Base-by-base conservation (phyloP, 2,329 filamentous ascomycete genomes). In the Penicillium sp. region DNA sequence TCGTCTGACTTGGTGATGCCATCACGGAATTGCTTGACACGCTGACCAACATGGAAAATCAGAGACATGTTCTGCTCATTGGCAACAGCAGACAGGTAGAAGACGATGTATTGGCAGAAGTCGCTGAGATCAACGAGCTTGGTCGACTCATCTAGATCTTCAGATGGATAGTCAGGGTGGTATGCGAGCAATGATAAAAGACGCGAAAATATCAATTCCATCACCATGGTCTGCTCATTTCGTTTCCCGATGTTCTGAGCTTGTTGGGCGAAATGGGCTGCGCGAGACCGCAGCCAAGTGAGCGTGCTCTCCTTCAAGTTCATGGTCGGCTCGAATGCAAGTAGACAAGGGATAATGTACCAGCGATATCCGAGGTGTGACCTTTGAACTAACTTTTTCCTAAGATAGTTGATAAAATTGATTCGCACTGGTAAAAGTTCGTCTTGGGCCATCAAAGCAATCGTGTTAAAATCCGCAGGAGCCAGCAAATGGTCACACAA, bases 41-140 rank as follows among this genome's bases (percentile, higher is more conserved):
- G 87, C 75, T 98, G 93, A 13, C 92, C 92, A 60, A 97, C 90
- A 73, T 95, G 92, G 79, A 90, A 95, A 42, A 99, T 92, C 60
- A 96, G 80, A 0, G 90, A 89, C 16, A 98, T 81, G 67, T 97
- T 99, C 45, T 91, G 85, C 72, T 96, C 90, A 0, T 88, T 93
- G 10, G 91, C 91, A 19, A 97, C 87, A 37, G 88, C 86, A 60
- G 84, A 87, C 47, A 98, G 81, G 71, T 96, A 99, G 77, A 93
- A 97, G 43, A 97, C 74, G 57, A 99, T 87, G 73, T 98, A 99
- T 65, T 88, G 87, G 6, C 91, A 88, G 72, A 96, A 93, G 69
- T 96, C 91, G 45, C 87, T 81, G 49, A 97, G 78, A 2, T 86
- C 76, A 6, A 85, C 83, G 1, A 81, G 73, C 59, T 84, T 86